Conservation (phyloP, 176 grass and related monocot genomes). For the Musa schizocarpa region DNA sequence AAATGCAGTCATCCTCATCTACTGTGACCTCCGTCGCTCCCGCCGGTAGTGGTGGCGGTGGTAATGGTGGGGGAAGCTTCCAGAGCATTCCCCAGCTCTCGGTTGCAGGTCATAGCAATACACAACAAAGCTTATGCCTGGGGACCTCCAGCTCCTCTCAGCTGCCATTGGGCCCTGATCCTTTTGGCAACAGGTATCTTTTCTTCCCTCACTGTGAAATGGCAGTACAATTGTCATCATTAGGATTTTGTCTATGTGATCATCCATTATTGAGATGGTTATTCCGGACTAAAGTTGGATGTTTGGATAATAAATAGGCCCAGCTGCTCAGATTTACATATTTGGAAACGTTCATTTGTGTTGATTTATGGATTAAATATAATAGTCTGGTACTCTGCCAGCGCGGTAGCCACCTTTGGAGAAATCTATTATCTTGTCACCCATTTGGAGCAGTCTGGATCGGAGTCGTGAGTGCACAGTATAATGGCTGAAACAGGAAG, state of each 20-base stretch:
- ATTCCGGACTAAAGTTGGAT: background rate
- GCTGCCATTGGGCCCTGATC: slow-evolving; percentile 34
- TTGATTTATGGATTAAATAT: too few relatives aligned
- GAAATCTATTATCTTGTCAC: background rate
- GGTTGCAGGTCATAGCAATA: slow-evolving; percentile 13
- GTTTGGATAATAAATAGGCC: background rate
- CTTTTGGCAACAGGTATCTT: slow-evolving; percentile 43
- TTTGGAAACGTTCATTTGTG: too few relatives aligned
- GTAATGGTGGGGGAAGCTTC: slow-evolving; percentile 10
- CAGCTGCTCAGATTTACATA: background rate
- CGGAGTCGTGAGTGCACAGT: background rate
- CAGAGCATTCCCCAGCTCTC: slow-evolving; percentile 34
- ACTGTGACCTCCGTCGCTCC: slow-evolving; percentile 34
- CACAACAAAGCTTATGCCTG: slow-evolving; percentile 43
- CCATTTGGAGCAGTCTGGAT: background rate
- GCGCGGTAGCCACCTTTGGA: background rate
- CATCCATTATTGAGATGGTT: background rate
- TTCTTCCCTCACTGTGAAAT: background rate
- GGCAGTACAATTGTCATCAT: background rate
- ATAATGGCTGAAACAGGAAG: background rate
- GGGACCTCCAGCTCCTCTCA: slow-evolving; percentile 43
- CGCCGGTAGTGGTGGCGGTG: slow-evolving; percentile 12
- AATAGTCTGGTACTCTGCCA: background rate
- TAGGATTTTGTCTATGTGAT: background rate
- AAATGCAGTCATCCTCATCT: slow-evolving; percentile 43